phyloP scores from a whole-genome alignment of 1,284 basidiomycete genomes.

The Fomitopsis schrenkii region DNA sequence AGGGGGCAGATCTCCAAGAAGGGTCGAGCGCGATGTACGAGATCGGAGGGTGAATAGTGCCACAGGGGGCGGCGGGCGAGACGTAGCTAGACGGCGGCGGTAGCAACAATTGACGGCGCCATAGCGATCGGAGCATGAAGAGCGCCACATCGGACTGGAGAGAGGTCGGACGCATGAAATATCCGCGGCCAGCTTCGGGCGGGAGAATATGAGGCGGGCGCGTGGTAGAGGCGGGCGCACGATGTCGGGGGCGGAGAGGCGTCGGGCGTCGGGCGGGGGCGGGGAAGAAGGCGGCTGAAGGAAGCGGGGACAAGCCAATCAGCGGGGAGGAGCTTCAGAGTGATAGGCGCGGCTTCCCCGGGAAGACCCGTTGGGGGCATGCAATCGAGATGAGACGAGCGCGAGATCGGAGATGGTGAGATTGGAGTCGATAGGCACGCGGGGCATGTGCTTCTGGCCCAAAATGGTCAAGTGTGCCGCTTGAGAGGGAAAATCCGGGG shows the following conservation, averaged over 20 bases:
- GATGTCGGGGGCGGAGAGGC: constrained; percentile 1
- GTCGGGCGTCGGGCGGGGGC: background rate
- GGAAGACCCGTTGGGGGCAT: constrained; percentile 1
- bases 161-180: background rate
- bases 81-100: background rate
- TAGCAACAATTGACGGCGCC: background rate
- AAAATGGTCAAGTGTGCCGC: background rate
- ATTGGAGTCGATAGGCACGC: constrained; percentile 3
- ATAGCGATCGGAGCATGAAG: background rate
- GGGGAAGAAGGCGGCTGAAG: background rate
- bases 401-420: constrained; percentile 4
- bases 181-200: background rate
- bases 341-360: constrained; percentile 4
- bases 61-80: background rate
- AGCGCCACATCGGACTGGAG: background rate
- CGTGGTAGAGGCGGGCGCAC: background rate
- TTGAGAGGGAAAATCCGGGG: constrained; percentile 8
- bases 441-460: constrained; percentile 4
- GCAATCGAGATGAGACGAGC: constrained; percentile 1
- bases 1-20: background rate
- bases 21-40: background rate
- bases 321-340: background rate
- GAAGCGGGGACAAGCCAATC: constrained; percentile 3
- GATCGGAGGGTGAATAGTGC: background rate
- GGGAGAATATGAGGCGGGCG: background rate